phyloP scores from a whole-genome alignment of 345 rosid species.

The Melaleuca alternifolia region DNA sequence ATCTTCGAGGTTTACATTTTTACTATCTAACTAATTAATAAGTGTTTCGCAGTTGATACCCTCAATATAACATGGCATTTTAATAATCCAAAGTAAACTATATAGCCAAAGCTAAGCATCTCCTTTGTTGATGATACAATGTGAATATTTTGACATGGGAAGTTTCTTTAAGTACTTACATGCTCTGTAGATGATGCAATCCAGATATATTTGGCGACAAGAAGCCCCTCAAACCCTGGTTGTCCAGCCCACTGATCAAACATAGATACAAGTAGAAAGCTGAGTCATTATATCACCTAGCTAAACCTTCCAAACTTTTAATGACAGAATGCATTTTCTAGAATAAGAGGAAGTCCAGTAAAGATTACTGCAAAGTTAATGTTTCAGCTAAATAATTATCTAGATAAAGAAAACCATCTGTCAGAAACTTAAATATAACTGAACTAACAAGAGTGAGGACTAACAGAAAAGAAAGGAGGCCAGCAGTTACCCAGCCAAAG shows the following conservation, averaged over 20 bases:
- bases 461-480: not conserved
- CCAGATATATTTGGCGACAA: slow-evolving; percentile 65
- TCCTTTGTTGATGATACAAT: not conserved
- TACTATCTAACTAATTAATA: not conserved
- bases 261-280: not conserved
- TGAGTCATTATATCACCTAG: not conserved
- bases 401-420: not conserved
- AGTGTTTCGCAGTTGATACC: not conserved
- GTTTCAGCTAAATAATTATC: not conserved
- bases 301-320: not conserved
- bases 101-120: not conserved
- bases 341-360: not conserved
- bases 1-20: not conserved
- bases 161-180: slow-evolving; percentile 38
- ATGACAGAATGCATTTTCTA: not conserved
- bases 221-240: slow-evolving; percentile 82
- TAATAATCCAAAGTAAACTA: not conserved
- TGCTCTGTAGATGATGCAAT: slow-evolving; percentile 67
- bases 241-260: slow-evolving; percentile 65
- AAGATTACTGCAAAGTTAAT: not conserved
- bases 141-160: not conserved
- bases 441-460: not conserved
- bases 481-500: not conserved
- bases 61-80: not conserved
- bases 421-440: not conserved